Percentiles rank a stretch among this genome's conserved stretches.
These are phyloP conservation scores for Conidiobolus incongruus DNA, from an alignment of 371 early-diverging fungal species.

Conservation along the genomic window DNA sequence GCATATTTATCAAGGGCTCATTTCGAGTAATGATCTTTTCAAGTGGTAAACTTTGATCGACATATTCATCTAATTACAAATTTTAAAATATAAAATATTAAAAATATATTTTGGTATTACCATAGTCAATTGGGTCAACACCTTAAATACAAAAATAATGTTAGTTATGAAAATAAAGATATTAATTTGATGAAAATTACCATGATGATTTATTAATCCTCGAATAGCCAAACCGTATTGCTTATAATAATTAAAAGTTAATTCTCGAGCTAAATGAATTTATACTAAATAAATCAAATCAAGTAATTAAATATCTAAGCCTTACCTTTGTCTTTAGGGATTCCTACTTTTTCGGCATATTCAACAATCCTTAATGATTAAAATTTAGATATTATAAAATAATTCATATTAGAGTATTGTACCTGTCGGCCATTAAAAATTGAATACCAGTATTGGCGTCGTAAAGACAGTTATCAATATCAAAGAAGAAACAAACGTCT, in stretches of 20 bases:
- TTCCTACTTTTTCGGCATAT: slow-evolving; percentile 22
- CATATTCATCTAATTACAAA: slow-evolving; percentile 25
- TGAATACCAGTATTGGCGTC: slow-evolving; percentile 27
- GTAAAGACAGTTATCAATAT: slow-evolving; percentile 71
- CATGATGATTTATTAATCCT: slow-evolving; percentile 43
- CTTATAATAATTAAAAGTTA: slow-evolving; percentile 29
- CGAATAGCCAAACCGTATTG: slow-evolving; percentile 61
- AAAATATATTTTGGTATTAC: slow-evolving; percentile 6
- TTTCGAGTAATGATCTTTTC: slow-evolving; percentile 36
- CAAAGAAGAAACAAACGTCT: slow-evolving; percentile 73
- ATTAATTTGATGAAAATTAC: slow-evolving; percentile 5
- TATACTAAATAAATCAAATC: not conserved
- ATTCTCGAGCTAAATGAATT: slow-evolving; percentile 11
- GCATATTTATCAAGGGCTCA: slow-evolving; percentile 32
- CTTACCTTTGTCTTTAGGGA: slow-evolving; percentile 18
- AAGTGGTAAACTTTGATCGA: slow-evolving; percentile 47
- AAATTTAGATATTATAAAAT: not conserved
- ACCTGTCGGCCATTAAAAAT: slow-evolving; percentile 31
- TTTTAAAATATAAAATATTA: not conserved
- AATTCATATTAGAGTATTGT: not conserved
- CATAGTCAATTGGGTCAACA: slow-evolving; percentile 35
- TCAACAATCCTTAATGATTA: slow-evolving; percentile 17
- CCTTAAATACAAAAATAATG: slow-evolving; percentile 7
- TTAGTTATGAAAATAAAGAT: not conserved
- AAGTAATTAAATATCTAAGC: not conserved